A percentile compares a stretch with the other conserved stretches of the same genome.
phyloP scores from a whole-genome alignment of 768 basidiomycete species.

The Podaxis sp. region DNA sequence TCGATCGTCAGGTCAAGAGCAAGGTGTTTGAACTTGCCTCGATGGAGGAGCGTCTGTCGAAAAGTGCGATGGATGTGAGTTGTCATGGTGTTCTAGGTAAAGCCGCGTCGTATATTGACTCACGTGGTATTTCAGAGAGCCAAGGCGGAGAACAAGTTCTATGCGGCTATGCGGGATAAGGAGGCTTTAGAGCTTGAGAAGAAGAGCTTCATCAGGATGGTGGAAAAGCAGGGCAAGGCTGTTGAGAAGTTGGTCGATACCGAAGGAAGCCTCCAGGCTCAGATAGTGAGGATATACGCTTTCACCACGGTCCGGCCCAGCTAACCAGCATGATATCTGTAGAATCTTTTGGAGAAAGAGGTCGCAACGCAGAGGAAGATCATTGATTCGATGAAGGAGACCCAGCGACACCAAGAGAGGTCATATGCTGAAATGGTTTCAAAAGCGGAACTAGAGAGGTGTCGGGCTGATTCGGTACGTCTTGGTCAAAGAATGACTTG shows the following conservation, averaged over 20 bases:
- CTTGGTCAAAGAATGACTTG: neutral
- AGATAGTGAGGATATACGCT: slow-evolving; percentile 49
- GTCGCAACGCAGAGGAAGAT: slow-evolving; percentile 29
- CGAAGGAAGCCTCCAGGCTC: slow-evolving; percentile 56
- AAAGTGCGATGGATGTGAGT: slow-evolving; percentile 67
- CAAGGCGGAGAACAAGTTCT: slow-evolving; percentile 95
- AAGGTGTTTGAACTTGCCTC: slow-evolving; percentile 81
- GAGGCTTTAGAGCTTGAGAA: slow-evolving; percentile 78
- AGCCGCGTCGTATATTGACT: slow-evolving; percentile 1
- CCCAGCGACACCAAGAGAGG: slow-evolving; percentile 26
- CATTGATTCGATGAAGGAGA: slow-evolving; percentile 23
- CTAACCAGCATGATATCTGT: neutral
- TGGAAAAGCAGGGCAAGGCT: slow-evolving; percentile 48
- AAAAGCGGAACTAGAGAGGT: slow-evolving; percentile 37
- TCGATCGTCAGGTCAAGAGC: slow-evolving; percentile 77
- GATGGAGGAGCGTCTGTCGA: slow-evolving; percentile 71
- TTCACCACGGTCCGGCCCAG: neutral
- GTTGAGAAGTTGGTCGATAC: slow-evolving; percentile 65
- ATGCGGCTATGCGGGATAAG: slow-evolving; percentile 84
- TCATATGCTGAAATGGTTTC: slow-evolving; percentile 32
- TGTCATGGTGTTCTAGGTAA: neutral
- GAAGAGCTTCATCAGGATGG: slow-evolving; percentile 53
- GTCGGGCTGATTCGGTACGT: slow-evolving; percentile 38
- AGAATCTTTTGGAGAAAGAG: slow-evolving; percentile 43
- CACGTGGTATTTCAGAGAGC: slow-evolving; percentile 64